Evolutionary conservation across 2,329 filamentous ascomycete species (phyloP), one percentile per base, ranked within the genome.

Genomic region (Diplocarpon mali): DNA sequence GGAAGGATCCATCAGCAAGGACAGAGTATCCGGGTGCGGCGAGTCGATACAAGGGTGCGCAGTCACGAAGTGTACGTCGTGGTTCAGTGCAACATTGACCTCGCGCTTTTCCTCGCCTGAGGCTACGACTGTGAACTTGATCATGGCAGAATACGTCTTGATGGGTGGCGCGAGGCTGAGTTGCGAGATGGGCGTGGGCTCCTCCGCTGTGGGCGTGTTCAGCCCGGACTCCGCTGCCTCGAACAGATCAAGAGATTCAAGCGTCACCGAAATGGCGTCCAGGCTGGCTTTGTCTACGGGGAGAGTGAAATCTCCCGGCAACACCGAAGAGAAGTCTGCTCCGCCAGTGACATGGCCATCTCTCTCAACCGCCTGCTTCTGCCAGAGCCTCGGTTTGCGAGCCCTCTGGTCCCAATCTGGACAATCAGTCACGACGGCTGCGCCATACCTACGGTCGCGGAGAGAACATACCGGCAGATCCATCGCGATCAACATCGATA

Each of bases 21-120:
- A 76, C 40, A 80, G 57, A 44, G 80, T 71, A 49, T 70, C 72
- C 2, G 77, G 72, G 44, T 72, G 68, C 40, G 69, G 68, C 1
- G 75, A 76, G 1, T 74, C 71, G 5, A 74, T 69, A 53, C 79
- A 83, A 0, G 79, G 79, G 52, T 81, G 76, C 0, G 77, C 77
- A 1, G 79, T 81, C 14, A 81, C 74, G 57, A 83, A 83, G 53
- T 72, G 73, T 16, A 81, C 69, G 46, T 83, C 78, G 51, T 77
- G 73, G 5, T 64, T 62, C 9, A 83, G 60, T 1, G 67, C 47
- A n/a, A 62, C 40, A 39, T 57, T 55, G 7, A 59, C 32, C 34
- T 58, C 55, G 41, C 45, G 58, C 24, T 49, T 52, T 1, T 50
- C 46, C 11, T 55, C 52, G 4, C 46, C 53, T 10, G 50, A 49